Percentiles rank a stretch among this genome's conserved stretches.
Conservation (phyloP, 176 grass and related monocot genomes). For the Oryza punctata region DNA sequence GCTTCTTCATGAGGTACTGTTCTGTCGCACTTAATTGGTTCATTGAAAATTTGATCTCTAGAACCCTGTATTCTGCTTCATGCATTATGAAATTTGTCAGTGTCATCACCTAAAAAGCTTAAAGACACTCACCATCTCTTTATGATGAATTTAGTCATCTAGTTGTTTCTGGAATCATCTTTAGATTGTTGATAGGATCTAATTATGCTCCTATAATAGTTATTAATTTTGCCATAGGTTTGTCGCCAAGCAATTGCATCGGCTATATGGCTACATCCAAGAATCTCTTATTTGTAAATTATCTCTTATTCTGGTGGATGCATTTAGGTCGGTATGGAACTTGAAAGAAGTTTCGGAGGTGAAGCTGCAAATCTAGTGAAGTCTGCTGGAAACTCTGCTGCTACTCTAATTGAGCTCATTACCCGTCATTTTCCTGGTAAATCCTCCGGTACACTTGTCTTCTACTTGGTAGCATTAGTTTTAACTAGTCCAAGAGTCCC, state of each 20-base stretch:
- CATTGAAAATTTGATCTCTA: background rate
- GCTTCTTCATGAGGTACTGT: conserved; percentile 82
- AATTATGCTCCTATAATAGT: background rate
- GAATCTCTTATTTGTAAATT: conserved; percentile 1
- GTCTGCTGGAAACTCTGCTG: conserved; percentile 42
- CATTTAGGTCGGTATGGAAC: conserved; percentile 73
- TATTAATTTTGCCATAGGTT: background rate
- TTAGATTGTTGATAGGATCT: background rate
- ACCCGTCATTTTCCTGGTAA: conserved; percentile 94
- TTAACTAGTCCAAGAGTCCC: background rate
- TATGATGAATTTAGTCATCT: background rate
- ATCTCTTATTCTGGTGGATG: conserved; percentile 10
- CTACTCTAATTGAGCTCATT: background rate
- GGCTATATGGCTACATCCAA: background rate
- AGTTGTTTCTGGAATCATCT: conserved; percentile 4
- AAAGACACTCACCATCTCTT: background rate
- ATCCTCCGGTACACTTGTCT: background rate
- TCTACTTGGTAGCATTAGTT: conserved; percentile 7
- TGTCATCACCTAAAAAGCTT: background rate
- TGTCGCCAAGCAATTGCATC: background rate
- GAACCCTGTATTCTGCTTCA: background rate
- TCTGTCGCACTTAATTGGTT: background rate
- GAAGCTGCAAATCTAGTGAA: conserved; percentile 84
- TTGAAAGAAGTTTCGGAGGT: conserved; percentile 79
- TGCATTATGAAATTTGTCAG: background rate